phyloP scores from a whole-genome alignment of 1,139 yeast genomes.

The Pichia terricola region DNA sequence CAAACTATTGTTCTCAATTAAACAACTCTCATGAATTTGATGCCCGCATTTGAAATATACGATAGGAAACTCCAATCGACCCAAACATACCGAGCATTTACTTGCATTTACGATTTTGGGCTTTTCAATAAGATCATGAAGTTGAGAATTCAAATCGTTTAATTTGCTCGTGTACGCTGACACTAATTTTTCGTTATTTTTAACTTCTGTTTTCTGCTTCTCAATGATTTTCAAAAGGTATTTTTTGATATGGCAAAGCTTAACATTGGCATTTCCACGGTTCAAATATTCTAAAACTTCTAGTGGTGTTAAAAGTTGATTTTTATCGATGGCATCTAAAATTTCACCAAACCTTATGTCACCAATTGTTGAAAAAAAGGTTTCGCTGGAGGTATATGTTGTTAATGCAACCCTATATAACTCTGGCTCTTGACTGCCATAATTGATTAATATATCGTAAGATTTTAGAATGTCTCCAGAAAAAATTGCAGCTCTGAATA shows the following conservation, averaged over 20 bases:
- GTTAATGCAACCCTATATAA: constrained; percentile 58
- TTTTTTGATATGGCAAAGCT: constrained; percentile 55
- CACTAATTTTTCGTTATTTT: constrained; percentile 57
- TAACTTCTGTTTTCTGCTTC: constrained; percentile 54
- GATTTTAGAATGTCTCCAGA: constrained; percentile 51
- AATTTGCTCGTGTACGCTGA: constrained; percentile 66
- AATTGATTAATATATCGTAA: constrained; percentile 43
- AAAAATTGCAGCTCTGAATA: constrained; percentile 56
- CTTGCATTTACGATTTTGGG: constrained; percentile 56
- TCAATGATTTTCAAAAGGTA: constrained; percentile 57
- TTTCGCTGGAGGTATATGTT: constrained; percentile 51
- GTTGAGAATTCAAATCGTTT: constrained; percentile 39
- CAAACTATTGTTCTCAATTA: constrained; percentile 24
- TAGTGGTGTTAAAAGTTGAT: constrained; percentile 57
- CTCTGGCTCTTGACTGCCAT: constrained; percentile 56
- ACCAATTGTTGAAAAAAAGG: constrained; percentile 45
- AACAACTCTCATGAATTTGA: constrained; percentile 77
- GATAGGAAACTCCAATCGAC: constrained; percentile 66
- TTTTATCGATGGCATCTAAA: constrained; percentile 42
- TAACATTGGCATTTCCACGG: constrained; percentile 55
- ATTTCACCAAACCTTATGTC: constrained; percentile 41
- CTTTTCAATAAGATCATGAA: constrained; percentile 42
- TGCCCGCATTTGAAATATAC: constrained; percentile 84
- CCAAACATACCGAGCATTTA: constrained; percentile 59
- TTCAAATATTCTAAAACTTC: constrained; percentile 69